Conservation (phyloP, 2,329 filamentous ascomycete species). For the Colletotrichum euphorbiae region DNA sequence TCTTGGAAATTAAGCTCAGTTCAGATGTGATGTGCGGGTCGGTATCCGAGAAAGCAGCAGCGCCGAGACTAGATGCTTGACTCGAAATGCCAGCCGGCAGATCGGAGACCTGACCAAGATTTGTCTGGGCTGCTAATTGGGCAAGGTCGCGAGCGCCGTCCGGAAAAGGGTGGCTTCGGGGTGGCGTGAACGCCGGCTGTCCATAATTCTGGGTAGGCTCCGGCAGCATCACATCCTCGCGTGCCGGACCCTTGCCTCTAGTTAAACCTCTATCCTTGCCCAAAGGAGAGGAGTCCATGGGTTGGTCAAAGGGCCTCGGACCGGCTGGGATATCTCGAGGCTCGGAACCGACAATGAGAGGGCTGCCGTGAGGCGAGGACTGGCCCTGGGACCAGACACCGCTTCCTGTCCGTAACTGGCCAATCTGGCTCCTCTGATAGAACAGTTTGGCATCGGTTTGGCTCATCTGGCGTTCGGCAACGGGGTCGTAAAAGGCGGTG, state of each 20-base stretch:
- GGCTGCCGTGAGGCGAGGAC: conserved; percentile 60
- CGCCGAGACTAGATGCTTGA: conserved; percentile 68
- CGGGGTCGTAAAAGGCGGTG: conserved; percentile 93
- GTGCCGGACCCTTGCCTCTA: background rate
- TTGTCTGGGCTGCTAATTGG: background rate
- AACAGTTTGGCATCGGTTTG: conserved; percentile 96
- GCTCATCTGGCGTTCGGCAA: conserved; percentile 93
- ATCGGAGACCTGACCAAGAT: conserved; percentile 12
- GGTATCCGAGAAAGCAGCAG: conserved; percentile 75
- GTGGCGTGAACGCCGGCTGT: background rate
- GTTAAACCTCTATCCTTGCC: background rate
- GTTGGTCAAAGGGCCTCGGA: conserved; percentile 46
- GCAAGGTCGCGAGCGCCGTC: background rate
- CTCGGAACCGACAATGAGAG: conserved; percentile 49
- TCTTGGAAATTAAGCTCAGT: conserved; percentile 86
- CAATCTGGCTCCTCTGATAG: conserved; percentile 88
- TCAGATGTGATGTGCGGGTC: conserved; percentile 87
- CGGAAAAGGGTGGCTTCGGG: background rate
- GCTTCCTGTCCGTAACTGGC: conserved; percentile 55
- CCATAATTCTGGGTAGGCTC: conserved; percentile 8
- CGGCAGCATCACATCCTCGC: conserved; percentile 26
- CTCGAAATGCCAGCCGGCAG: background rate
- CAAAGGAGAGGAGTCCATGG: conserved; percentile 43
- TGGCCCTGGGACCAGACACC: conserved; percentile 53
- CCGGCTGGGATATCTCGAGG: conserved; percentile 42